These are phyloP conservation scores for Heterococcus sp. DNA, from an alignment of 108 stramenopile species.

Conservation along the genomic window DNA sequence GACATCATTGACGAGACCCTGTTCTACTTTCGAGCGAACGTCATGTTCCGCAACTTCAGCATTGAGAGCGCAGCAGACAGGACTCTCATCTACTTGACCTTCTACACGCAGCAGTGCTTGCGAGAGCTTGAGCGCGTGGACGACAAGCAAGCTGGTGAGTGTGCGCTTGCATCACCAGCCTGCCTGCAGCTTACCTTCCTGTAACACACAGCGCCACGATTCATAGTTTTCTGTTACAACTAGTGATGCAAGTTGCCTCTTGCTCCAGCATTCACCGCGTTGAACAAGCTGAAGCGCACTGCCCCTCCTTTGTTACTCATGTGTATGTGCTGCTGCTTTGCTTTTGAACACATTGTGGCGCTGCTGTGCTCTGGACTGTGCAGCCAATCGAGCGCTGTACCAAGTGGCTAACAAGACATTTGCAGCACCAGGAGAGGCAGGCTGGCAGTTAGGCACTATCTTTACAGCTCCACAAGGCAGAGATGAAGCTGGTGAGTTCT, in stretches of 20 bases:
- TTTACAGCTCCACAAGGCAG: constrained; percentile 43
- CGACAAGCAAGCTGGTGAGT: constrained; percentile 34
- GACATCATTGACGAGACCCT: constrained; percentile 65
- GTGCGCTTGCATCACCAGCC: not conserved
- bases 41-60: constrained; percentile 56
- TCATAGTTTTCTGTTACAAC: too few relatives aligned
- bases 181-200: not conserved
- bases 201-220: too few relatives aligned
- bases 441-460: constrained; percentile 52
- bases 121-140: constrained; percentile 38
- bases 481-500: constrained; percentile 47
- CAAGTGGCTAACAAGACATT: constrained; percentile 25
- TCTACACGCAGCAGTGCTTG: constrained; percentile 58
- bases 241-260: too few relatives aligned
- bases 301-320: too few relatives aligned
- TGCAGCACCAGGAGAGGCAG: constrained; percentile 26
- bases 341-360: too few relatives aligned
- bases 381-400: constrained; percentile 18
- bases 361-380: not conserved
- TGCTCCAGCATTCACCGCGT: too few relatives aligned
- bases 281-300: too few relatives aligned
- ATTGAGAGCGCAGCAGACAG: constrained; percentile 56
- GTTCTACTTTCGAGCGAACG: constrained; percentile 61
- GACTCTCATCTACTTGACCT: constrained; percentile 63
- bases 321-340: too few relatives aligned